These are phyloP conservation scores for Capsicum pubescens DNA, from an alignment of 257 asterid genomes.

Conservation along the genomic window DNA sequence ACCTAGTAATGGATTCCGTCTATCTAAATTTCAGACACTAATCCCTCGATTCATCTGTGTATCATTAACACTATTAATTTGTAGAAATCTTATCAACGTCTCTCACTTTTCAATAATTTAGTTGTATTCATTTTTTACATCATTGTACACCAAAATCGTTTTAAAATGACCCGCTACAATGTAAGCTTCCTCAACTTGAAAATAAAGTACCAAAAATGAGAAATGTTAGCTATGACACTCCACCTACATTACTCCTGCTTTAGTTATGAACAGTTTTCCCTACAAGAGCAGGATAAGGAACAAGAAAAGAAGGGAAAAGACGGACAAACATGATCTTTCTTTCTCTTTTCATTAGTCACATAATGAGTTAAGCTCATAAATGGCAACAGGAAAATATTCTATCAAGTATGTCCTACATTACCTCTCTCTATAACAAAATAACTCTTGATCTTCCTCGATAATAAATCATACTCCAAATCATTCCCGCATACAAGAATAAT, in stretches of 20 bases:
- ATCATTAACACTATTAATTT: background rate
- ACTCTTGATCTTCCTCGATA: background rate
- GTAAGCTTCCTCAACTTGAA: constrained; percentile 44
- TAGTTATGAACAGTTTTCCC: background rate
- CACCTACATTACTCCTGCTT: background rate
- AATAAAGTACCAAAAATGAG: constrained; percentile 2
- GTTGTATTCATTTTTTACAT: constrained; percentile 28
- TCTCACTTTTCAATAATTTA: background rate
- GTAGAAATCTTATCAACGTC: background rate
- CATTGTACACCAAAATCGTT: constrained; percentile 26
- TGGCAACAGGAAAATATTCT: background rate
- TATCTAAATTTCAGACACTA: background rate
- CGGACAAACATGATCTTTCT: background rate
- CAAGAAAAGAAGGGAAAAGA: background rate
- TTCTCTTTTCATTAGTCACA: background rate
- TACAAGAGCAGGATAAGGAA: background rate
- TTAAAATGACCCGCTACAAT: constrained; percentile 33
- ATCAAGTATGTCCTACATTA: no score
- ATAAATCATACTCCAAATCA: background rate
- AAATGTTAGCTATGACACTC: background rate
- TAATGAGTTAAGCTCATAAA: background rate
- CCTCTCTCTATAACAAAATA: background rate
- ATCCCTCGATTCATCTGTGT: background rate
- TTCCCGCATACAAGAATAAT: background rate
- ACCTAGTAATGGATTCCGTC: background rate